Evolutionary conservation across 2,329 filamentous ascomycete species (phyloP), one percentile per base, ranked within the genome.

Genomic region (Aspergillus pseudonomiae): DNA sequence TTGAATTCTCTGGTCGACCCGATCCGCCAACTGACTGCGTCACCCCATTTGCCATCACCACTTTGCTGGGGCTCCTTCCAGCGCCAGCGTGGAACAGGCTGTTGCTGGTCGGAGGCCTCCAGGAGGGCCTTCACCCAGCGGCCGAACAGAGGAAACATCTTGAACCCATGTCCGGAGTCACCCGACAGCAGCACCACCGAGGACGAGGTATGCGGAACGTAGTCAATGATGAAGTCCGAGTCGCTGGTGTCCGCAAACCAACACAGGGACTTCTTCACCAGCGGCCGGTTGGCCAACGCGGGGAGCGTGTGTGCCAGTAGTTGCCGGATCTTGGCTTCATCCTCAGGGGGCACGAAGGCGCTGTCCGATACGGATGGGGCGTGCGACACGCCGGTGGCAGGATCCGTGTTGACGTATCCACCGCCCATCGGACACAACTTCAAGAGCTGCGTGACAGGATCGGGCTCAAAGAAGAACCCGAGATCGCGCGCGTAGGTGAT

Each of bases 381-480:
- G 58, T 81, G 68, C 0, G 81, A 82, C 1, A 81, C 77, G 26
- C 73, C 82, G 53, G 54, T 74, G 58, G 68, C 71, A 1, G 70
- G 71, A 63, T 86, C 83, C 14, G 83, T 83, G 50, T 87, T 85
- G 57, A 81, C 79, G 65, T 80, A 87, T 0, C 86, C 88, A 0
- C 82, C 84, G 2, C 86, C 86, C 72, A 85, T 81, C 0, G 86
- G 85, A 67, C 86, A 89, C 11, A 90, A 70, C 75, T 90, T 89
- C 50, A 89, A 75, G 5, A 88, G 73, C 26, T 82, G 81, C 0
- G 86, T 88, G 64, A 81, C 79, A 0, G 81, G 83, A 66, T 89
- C 87, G 0, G 88, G 87, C 72, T 89, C 88, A 62, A 89, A 89
- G 75, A 88, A 86, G 78, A 89, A 89, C 0, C 87, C 87, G 0